A percentile compares a stretch with the other conserved stretches of the same genome.
Evolutionary conservation across 306 rosid genomes (phyloP).

Genomic region (Medicago ruthenica): DNA sequence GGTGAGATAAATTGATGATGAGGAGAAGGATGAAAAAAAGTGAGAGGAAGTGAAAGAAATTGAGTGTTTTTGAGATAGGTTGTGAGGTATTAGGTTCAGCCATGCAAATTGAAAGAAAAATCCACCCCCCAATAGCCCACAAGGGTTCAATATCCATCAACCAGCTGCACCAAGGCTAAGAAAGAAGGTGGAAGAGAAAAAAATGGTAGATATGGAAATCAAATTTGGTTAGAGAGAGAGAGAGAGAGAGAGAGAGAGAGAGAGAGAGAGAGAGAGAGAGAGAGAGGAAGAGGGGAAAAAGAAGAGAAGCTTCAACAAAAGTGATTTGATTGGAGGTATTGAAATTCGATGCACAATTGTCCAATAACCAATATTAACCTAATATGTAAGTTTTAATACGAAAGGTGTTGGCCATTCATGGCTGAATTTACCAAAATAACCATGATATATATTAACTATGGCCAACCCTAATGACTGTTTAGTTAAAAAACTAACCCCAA

Average conservation of each 20-base stretch:
- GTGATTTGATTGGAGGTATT: constrained; percentile 67
- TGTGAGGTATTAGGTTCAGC: constrained; percentile 61
- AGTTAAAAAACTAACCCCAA: no score
- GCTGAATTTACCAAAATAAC: constrained; percentile 54
- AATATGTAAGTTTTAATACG: constrained; percentile 57
- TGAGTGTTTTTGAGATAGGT: constrained; percentile 52
- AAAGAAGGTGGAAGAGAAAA: constrained; percentile 32
- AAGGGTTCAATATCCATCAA: constrained; percentile 99
- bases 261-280: no score
- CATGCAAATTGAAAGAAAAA: constrained; percentile 91
- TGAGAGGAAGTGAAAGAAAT: constrained; percentile 55
- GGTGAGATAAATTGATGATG: constrained; percentile 56
- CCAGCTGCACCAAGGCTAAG: constrained; percentile 72
- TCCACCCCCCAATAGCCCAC: constrained; percentile 99
- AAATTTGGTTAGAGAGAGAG: constrained; percentile 24
- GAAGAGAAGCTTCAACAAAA: constrained; percentile 81
- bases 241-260: no score
- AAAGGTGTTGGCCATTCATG: constrained; percentile 47
- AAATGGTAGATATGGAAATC: constrained; percentile 28
- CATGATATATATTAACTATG: constrained; percentile 28
- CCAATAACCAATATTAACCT: constrained; percentile 58
- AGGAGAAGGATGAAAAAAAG: constrained; percentile 69
- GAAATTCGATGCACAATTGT: constrained; percentile 70
- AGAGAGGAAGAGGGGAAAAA: neutral
- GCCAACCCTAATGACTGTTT: constrained; percentile 8